Evolutionary conservation across 345 rosid species (phyloP), one percentile per base, ranked within the genome.

Genomic region (Citrus unshiu): DNA sequence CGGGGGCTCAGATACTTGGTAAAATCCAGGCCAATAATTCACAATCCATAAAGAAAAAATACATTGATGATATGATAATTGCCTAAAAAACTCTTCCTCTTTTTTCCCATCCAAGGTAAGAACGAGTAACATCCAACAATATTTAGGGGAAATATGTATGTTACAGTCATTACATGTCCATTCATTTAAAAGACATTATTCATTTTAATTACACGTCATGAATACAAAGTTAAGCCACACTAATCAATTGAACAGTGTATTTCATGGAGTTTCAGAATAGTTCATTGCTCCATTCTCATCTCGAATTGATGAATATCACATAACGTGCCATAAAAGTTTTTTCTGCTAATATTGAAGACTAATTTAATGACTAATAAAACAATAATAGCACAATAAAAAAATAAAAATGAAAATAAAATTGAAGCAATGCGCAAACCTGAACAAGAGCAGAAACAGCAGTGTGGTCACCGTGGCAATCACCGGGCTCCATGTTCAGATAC

Each of bases 391-490:
- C 1, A 35, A 64, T 4, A 68, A 18, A 56, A 34, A 29, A 58
- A 7, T 19, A 51, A 9, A 43, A 73, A 34, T 9, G 29, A 34
- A 10, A 7, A 9, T 13, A 34, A 43, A 3, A 43, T 35, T 72
- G 62, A 68, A 60, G 49, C 24, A 9, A 29, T n/a, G 5, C 70
- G 68, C 68, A 59, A 81, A 92, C 98, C 98, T 93, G 86, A 87
- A 93, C 91, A 75, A 95, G 95, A 84, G 97, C 90, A 71, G 97
- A 95, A 76, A 91, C 90, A 5, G 98, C 97, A 56, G 91, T 74
- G 78, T 85, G 84, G 74, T 93, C 99, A 49, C 97, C 98, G 77
- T 93, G 93, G 85, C 97, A 95, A 80, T 95, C 98, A 27, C 97
- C 99, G 34, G 98, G 92, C 86, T 95, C 97, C 93, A 93, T 77